Evolutionary conservation across 208 protist species (phyloP).

Genomic region (Acanthamoeba culbertsoni): DNA sequence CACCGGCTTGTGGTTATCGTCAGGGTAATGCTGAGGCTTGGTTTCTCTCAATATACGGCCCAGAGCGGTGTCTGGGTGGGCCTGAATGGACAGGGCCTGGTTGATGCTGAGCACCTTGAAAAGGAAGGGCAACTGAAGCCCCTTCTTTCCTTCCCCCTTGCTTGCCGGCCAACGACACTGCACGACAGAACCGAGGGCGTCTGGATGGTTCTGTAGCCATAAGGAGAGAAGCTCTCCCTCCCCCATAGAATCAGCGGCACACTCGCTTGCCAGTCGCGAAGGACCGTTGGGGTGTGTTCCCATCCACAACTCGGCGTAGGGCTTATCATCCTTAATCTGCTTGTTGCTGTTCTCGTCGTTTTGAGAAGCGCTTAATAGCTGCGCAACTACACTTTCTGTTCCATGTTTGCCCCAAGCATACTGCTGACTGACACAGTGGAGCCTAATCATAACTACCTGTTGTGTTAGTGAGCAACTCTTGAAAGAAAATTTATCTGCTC

Average conservation of each 20-base stretch:
- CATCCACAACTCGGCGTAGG: slow-evolving; percentile 96
- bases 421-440: slow-evolving; percentile 12
- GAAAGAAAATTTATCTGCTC: neutral
- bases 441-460: slow-evolving; percentile 5
- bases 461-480: too few relatives aligned
- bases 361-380: neutral
- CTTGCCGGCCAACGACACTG: slow-evolving; percentile 38
- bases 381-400: neutral
- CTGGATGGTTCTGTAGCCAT: neutral
- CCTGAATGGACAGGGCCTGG: slow-evolving; percentile 96
- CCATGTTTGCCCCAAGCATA: slow-evolving; percentile 46
- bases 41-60: slow-evolving; percentile 89
- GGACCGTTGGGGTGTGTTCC: slow-evolving; percentile 94
- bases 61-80: slow-evolving; percentile 94
- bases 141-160: slow-evolving; percentile 81
- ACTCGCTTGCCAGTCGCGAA: slow-evolving; percentile 72
- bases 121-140: slow-evolving; percentile 91
- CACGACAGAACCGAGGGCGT: neutral
- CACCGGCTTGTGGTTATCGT: slow-evolving; percentile 98
- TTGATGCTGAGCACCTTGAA: slow-evolving; percentile 95
- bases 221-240: neutral
- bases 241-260: slow-evolving; percentile 67
- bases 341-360: neutral
- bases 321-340: slow-evolving; percentile 49
- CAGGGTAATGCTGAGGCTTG: slow-evolving; percentile 94